Percentiles rank a stretch among this genome's conserved stretches.
Conservation (phyloP, 495 filamentous ascomycete species). For the Copromyces sp. region DNA sequence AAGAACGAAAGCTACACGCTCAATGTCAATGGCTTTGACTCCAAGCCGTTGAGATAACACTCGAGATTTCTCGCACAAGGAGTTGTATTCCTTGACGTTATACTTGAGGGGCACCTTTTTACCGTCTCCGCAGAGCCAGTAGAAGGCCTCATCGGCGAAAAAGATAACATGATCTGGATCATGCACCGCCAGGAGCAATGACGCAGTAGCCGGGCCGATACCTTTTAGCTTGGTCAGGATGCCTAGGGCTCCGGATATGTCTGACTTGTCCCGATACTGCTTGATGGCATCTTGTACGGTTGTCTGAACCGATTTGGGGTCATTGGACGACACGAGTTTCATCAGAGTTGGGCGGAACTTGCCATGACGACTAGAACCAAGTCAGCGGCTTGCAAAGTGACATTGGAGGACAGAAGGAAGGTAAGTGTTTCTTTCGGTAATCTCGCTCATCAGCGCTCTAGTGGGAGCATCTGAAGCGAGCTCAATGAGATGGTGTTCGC, state of each 20-base stretch:
- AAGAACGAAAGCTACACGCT: conserved; percentile 58
- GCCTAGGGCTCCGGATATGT: conserved; percentile 38
- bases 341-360: conserved; percentile 58
- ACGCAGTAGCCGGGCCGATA: conserved; percentile 65
- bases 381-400: conserved; percentile 3
- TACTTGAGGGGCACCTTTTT: conserved; percentile 48
- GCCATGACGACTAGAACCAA: conserved; percentile 46
- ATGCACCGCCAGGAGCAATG: conserved; percentile 53
- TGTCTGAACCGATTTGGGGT: conserved; percentile 25
- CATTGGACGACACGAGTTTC: conserved; percentile 55
- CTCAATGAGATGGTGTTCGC: background rate
- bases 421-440: background rate
- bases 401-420: background rate
- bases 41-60: conserved; percentile 39
- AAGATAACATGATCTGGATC: conserved; percentile 52
- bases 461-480: background rate
- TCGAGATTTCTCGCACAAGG: conserved; percentile 37
- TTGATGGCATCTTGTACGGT: conserved; percentile 41
- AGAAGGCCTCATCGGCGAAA: conserved; percentile 66
- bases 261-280: conserved; percentile 32
- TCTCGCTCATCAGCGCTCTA: background rate
- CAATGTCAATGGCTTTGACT: conserved; percentile 49
- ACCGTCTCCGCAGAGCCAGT: conserved; percentile 49
- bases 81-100: conserved; percentile 50
- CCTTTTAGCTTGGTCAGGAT: conserved; percentile 46